Evolutionary conservation across 1,284 basidiomycete genomes (phyloP), one percentile per base, ranked within the genome.

Genomic region (Ustilago cynodontis): DNA sequence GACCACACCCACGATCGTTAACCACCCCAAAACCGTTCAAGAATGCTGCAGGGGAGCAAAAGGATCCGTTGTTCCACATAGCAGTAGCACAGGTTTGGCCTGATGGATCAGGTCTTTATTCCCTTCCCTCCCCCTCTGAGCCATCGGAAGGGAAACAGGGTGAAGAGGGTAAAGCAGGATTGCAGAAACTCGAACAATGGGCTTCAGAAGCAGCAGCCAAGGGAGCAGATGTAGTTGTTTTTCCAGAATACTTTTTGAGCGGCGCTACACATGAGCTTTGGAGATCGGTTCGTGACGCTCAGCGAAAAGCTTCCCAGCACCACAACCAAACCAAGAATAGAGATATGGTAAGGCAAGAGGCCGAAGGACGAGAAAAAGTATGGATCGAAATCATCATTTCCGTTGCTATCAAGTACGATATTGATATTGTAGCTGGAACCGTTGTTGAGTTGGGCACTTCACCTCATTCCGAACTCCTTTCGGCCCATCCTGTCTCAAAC

Each of bases 181-280:
- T 82, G 26, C 65, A 63, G 14, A 82, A 77, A 59, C 41, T 81
- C 28, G 57, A 72, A 20, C 14, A 10, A 14, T 81, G 70, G 67
- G 76, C 79, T 3, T 50, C 59, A 5, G n/a, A 28, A 1, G 76
- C 79, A 11, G 65, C 73, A 0, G 4, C 43, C 0, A 54, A 56
- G 14, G 79, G 79, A 20, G 79, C 79, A 2, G 82, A 83, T 37
- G 75, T 85, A 2, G 66, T 85, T 37, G 78, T 83, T 1, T 80
- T 85, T 22, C 84, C 84, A 9, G 84, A 85, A 65, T 85, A 84
- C 71, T 85, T 83, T 67, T 51, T 85, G 9, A 81, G 76, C 2
- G 83, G 83, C 6, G 79, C 83, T 4, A 77, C 73, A 13, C 78
- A 82, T 56, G 82, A 77, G 13, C 56, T 62, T 11, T 83, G 81